These are phyloP conservation scores for Boechera stricta DNA, from an alignment of 345 rosid genomes.

Conservation along the genomic window DNA sequence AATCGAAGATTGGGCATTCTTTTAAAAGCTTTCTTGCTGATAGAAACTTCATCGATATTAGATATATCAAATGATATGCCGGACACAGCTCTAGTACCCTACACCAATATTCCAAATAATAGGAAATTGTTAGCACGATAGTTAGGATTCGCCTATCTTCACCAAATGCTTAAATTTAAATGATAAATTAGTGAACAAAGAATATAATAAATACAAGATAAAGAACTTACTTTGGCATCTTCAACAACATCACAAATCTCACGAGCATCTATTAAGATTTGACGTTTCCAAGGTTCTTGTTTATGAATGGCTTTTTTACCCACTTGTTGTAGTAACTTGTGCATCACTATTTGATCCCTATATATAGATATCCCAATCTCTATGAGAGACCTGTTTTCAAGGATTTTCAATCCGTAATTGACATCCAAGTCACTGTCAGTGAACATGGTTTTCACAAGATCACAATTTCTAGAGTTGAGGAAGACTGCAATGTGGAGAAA, in stretches of 20 bases:
- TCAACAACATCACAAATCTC: conserved; percentile 24
- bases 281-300: conserved; percentile 23
- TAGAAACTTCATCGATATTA: neutral
- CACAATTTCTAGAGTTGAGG: neutral
- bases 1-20: neutral
- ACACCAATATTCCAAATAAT: too few species aligned
- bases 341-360: conserved; percentile 20
- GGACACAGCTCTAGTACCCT: too few species aligned
- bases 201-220: neutral
- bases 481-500: conserved; percentile 32
- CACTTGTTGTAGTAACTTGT: conserved; percentile 45
- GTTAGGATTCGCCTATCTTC: neutral
- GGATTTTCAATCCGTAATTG: neutral
- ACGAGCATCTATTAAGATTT: conserved; percentile 15
- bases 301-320: neutral
- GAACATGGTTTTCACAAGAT: conserved; percentile 10
- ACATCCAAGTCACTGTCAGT: neutral
- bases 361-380: neutral
- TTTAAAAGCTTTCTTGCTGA: neutral
- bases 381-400: conserved; percentile 33
- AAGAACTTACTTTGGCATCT: conserved; percentile 4
- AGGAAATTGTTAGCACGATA: neutral
- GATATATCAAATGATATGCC: neutral
- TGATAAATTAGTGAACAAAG: neutral
- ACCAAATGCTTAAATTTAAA: neutral